phyloP scores from a whole-genome alignment of 192 early-diverging fungal genomes.

The Coemansia sp. region DNA sequence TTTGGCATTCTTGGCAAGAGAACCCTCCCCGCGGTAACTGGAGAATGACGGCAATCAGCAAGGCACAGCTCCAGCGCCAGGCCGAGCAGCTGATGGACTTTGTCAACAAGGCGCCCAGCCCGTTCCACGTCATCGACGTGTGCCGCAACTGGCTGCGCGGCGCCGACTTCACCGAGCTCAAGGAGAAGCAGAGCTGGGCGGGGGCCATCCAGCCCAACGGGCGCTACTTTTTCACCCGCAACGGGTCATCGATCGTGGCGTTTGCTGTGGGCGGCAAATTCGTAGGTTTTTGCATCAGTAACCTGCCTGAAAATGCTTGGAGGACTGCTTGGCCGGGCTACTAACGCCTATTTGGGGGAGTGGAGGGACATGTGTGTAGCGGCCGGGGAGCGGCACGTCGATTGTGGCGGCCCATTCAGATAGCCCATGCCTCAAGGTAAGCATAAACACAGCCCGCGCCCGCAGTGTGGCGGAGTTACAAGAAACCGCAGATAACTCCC shows the following conservation, averaged over 20 bases:
- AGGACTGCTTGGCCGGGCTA: too few species aligned
- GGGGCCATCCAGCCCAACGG: slow-evolving; percentile 67
- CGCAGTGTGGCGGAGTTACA: too few species aligned
- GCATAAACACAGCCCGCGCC: too few species aligned
- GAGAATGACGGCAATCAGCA: slow-evolving; percentile 40
- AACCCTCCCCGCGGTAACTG: too few species aligned
- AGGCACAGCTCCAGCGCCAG: slow-evolving; percentile 47
- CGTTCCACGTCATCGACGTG: slow-evolving; percentile 93
- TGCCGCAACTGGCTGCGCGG: slow-evolving; percentile 61
- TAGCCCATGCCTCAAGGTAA: slow-evolving; percentile 82
- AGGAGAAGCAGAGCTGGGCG: slow-evolving; percentile 82
- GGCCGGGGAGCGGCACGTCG: slow-evolving; percentile 77
- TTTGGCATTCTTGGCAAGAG: too few species aligned
- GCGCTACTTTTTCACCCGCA: slow-evolving; percentile 96
- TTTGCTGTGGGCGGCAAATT: slow-evolving; percentile 92
- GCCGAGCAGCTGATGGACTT: slow-evolving; percentile 69
- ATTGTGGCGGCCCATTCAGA: slow-evolving; percentile 96
- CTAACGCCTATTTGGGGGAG: too few species aligned
- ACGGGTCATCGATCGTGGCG: slow-evolving; percentile 78
- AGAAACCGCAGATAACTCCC: not conserved
- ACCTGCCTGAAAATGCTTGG: not conserved
- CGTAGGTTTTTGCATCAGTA: slow-evolving; percentile 14
- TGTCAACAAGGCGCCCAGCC: slow-evolving; percentile 88
- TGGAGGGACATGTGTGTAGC: too few species aligned
- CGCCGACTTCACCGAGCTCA: slow-evolving; percentile 81